Conservation (phyloP, 2,329 filamentous ascomycete genomes). For the Penicillium sp. region DNA sequence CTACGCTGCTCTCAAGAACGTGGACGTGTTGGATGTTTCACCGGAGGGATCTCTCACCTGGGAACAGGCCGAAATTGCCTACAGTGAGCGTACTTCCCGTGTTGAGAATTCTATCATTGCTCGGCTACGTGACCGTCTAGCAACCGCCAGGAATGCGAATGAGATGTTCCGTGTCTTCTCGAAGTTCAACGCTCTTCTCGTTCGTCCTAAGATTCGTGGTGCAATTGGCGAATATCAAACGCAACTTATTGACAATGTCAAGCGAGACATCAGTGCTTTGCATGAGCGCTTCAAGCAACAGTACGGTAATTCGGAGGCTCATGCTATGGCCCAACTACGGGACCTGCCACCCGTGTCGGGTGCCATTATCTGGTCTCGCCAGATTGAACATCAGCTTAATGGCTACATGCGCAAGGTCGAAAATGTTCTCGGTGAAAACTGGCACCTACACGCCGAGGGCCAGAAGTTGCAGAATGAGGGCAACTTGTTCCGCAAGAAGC, state of each 20-base stretch:
- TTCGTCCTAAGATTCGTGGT: slow-evolving; percentile 96
- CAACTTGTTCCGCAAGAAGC: slow-evolving; percentile 90
- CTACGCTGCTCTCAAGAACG: slow-evolving; percentile 89
- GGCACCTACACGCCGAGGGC: slow-evolving; percentile 90
- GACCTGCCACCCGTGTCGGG: slow-evolving; percentile 94
- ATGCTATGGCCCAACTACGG: slow-evolving; percentile 95
- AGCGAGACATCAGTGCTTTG: slow-evolving; percentile 86
- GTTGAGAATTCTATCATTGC: slow-evolving; percentile 99
- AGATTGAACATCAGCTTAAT: slow-evolving; percentile 93
- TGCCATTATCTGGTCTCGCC: slow-evolving; percentile 94
- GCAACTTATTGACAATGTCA: slow-evolving; percentile 96
- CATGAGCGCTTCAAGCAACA: slow-evolving; percentile 99
- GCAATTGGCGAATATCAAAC: slow-evolving; percentile 98
- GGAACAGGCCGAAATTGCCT: slow-evolving; percentile 90
- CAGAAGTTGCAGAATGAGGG: slow-evolving; percentile 91
- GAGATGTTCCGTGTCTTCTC: slow-evolving; percentile 99
- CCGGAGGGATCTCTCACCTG: slow-evolving; percentile 85
- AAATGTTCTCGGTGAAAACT: slow-evolving; percentile 90
- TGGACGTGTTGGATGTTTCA: slow-evolving; percentile 90
- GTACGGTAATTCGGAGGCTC: slow-evolving; percentile 95
- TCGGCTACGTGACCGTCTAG: slow-evolving; percentile 82
- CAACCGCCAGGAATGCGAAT: slow-evolving; percentile 93
- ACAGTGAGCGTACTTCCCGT: slow-evolving; percentile 94
- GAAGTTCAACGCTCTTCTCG: slow-evolving; percentile 98
- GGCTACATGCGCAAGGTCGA: slow-evolving; percentile 99